Base-by-base conservation (phyloP, 225 moss, liverwort and hornwort genomes). In the Straminergon stramineum region DNA sequence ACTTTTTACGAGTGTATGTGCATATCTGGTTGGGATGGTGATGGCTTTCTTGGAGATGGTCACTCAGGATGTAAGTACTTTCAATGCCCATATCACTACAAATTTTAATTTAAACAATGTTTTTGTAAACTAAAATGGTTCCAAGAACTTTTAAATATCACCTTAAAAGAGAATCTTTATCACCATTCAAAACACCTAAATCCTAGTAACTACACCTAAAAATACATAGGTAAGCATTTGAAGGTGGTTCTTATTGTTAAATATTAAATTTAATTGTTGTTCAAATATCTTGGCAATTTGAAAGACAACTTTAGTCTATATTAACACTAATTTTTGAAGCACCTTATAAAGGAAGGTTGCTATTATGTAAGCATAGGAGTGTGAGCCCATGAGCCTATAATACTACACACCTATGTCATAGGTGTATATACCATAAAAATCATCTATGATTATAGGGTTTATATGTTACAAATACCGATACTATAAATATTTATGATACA, bases 161-260 rank as follows among this genome's bases (percentile, higher is more conserved):
- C 7, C 2, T 5, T 16, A 15, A 10, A 26, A 37, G 22, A 30
- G 2, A 30, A 19, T 41, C 13, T 31, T 23, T 9, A 0, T 6
- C 6, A 55, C 4, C 6, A 60, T 81, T 39, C 19, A 60, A 18
- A 30, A 60, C 20, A 76, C 7, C 8, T 13, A 5, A 52, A 1
- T 53, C 5, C 5, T 22, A 34, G 0, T 13, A 21, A 76, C 13
- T 34, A 34, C 39, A 75, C 13, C 2, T 32, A 51, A 32, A 51
- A 27, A 32, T 20, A 2, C 13, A 13, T 32, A 7, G 32, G 1
- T 32, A 32, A 76, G 7, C 21, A 76, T 34, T 32, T 77, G 53
- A 53, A 13, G 1, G 22, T 77, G 53, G 22, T 53, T 34, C 13
- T 3, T 13, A 77, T 34, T 77, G 13, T 3, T 22, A 22, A 35